Base-by-base conservation (phyloP, 2,329 filamentous ascomycete species). In the Macrophomina pseudophaseolina region DNA sequence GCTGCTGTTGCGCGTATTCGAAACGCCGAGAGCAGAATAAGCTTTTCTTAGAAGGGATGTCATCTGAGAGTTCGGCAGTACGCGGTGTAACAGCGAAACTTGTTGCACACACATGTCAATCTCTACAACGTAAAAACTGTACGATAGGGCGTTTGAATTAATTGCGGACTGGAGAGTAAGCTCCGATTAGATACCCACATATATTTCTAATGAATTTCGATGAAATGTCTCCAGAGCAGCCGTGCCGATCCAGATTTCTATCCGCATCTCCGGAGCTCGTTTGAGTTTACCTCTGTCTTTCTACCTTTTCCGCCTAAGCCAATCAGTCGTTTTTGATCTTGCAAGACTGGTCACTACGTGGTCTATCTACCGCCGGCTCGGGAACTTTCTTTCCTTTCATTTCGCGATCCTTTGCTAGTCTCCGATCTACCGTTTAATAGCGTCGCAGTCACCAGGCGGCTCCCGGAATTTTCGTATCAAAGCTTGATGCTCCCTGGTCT, bases 171-270 rank as follows among this genome's bases (percentile, higher is more conserved):
- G 58, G 58, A 62, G 49, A 62, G 58, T n/a, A 9, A 44, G 9
- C 30, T 48, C 23, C 23, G 40, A 62, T 33, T 62, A 62, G 58
- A 62, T 62, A 62, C 58, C 58, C 58, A 62, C 16, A 49, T 62
- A 62, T 42, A 62, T 23, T 28, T 1, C 33, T 35, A 49, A 49
- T 49, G 44, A 44, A 62, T 51, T 32, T 16, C n/a, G 33, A 38
- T 3, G 9, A 11, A 16, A 35, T 30, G 7, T 30, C 4, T 46
- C 18, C n/a, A 23, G 3, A n/a, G 44, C 32, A 51, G 44, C 18
- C 40, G 58, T 16, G n/a, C 18, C 8, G 30, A 35, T n/a, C 12
- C 44, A n/a, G 12, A 9, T 38, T 9, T 30, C 5, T 2, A 32
- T n/a, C 44, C 5, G 12, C 44, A 38, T n/a, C n/a, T 14, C n/a